Evolutionary conservation across 345 rosid species (phyloP), one percentile per base, ranked within the genome.

Genomic region (Brassica incana): DNA sequence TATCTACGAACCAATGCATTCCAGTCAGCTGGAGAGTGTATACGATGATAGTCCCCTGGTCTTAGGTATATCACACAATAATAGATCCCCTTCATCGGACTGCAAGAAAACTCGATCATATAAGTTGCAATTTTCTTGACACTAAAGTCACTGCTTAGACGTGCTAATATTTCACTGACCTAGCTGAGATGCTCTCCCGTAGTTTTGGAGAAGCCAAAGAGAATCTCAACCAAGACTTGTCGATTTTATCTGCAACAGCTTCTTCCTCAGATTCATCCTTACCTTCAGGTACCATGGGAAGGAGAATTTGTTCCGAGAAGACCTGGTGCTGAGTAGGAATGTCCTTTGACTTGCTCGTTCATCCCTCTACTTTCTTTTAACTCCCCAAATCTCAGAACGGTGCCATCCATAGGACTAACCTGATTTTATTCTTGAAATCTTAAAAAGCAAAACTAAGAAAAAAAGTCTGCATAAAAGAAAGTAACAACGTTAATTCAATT

Each of bases 271-370:
- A 82, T 36, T 77, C 72, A 63, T 69, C 66, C 15, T 84, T 75
- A 63, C 84, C 86, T 73, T 83, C 88, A 77, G 90, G 84, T 75
- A 80, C 84, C 85, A 81, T 82, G 33, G 92, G 95, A 82, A 90
- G 91, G 76, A 72, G 95, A 77, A 82, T 85, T 86, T 59, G 85
- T 83, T 76, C 99, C 99, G 11, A 95, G 97, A 85, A 95, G 97
- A 77, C 97, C 86, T 8, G 87, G 77, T 61, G 88, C 88, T 40
- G 99, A 90, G 82, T 93, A 93, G 56, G 97, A 89, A 84, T 85
- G 86, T 70, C 98, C 99, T 88, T 95, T 95, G 45, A 93, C 99
- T 88, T 95, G 99, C 85, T 93, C 96, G 78, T 91, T 91, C 93
- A 87, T 89, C 61, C 97, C 93, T 74, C 98, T 88, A 74, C 83